Conservation (phyloP, 108 stramenopile species). For the Fistulifera pelliculosa region DNA sequence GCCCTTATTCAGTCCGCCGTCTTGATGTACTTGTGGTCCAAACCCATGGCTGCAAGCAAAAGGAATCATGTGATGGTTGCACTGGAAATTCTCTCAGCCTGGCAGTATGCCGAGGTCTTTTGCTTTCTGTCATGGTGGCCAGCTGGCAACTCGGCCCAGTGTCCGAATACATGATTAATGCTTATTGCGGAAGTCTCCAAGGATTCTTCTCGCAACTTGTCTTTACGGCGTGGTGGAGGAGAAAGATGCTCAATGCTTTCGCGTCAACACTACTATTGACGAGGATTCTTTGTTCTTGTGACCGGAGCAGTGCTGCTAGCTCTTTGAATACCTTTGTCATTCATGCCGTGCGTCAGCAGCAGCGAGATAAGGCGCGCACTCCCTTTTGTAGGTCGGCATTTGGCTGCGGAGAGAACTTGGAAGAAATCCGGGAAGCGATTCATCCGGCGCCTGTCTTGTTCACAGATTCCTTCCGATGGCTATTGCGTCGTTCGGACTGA, state of each 20-base stretch:
- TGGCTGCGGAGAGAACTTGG: background rate
- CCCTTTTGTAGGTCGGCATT: background rate
- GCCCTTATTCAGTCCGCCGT: conserved; percentile 47
- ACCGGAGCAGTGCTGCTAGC: conserved; percentile 35
- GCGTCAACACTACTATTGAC: conserved; percentile 48
- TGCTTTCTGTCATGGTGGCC: conserved; percentile 56
- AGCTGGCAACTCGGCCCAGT: conserved; percentile 70
- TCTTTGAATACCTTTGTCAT: conserved; percentile 31
- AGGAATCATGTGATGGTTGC: conserved; percentile 16
- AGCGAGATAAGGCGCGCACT: conserved; percentile 9
- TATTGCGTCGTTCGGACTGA: background rate
- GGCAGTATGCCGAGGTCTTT: conserved; percentile 82
- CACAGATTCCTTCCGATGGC: conserved; percentile 41
- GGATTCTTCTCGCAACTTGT: conserved; percentile 42
- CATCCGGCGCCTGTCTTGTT: conserved; percentile 37
- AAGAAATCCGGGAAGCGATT: conserved; percentile 26
- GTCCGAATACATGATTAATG: conserved; percentile 64
- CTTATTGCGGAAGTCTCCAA: conserved; percentile 47
- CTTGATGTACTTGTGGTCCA: conserved; percentile 52
- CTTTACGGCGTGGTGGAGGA: conserved; percentile 50
- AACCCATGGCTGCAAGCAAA: conserved; percentile 4
- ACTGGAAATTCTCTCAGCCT: conserved; percentile 54
- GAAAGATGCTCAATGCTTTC: conserved; percentile 72
- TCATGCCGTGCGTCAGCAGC: conserved; percentile 33
- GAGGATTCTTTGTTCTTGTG: conserved; percentile 51